Base-by-base conservation (phyloP, 345 rosid genomes). In the Noccaea bulbosa region DNA sequence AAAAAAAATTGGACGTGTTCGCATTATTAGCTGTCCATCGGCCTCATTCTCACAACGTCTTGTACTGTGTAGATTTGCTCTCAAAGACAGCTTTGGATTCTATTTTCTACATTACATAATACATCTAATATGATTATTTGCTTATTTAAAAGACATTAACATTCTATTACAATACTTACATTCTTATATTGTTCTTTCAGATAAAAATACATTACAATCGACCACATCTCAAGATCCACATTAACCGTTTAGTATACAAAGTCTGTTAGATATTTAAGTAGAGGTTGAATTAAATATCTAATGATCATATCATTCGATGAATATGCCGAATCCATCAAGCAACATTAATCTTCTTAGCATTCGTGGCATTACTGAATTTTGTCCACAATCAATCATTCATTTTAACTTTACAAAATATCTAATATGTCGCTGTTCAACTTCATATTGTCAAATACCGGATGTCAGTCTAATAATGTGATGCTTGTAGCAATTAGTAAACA, bases 21-120 rank as follows among this genome's bases (percentile, higher is more conserved):
- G 67, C 20, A 58, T 44, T 48, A 66, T 66, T 41, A 58, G 77
- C 77, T 66, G 77, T 73, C 53, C 62, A 66, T 58, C 46, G 33
- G 6, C 62, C 72, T 55, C 35, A 1, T 65, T 66, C 61, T 32
- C 35, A 34, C 56, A 55, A 30, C 24, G 45, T 54, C 55, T 11
- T 52, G 24, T 52, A 20, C 27, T 24, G 34, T 47, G 20, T 39
- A 57, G 46, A 57, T 48, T 73, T 65, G 59, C 46, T 49, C 60
- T 65, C 65, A n/a, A 65, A 46, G 16, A 38, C 65, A 11, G 58
- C 59, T 55, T 57, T 43, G 9, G 11, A 55, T 37, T 57, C 5
- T 34, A 5, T 30, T 57, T 57, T 38, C 30, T 39, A 50, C 35
- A 51, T 61, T 49, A 49, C 56, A 49, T 38, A 63, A 55, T 17